Conservation (phyloP, 345 rosid species). For the Rhizophora apiculata region DNA sequence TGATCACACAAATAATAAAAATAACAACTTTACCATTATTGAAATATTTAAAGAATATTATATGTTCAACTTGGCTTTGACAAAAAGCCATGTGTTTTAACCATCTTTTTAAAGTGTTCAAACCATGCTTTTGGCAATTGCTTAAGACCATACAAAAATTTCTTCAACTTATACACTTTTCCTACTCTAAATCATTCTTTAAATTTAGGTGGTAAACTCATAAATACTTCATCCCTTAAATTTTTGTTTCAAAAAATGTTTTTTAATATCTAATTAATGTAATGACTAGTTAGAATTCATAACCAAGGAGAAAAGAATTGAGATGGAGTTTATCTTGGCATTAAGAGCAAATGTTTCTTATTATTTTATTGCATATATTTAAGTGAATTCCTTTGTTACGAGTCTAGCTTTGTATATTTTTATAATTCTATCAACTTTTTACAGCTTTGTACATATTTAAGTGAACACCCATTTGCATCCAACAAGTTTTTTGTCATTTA, state of each 20-base stretch:
- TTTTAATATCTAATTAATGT: not conserved
- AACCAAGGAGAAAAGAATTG: no score
- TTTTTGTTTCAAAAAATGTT: not conserved
- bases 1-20: not conserved
- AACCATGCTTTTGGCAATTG: not conserved
- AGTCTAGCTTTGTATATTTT: not conserved
- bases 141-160: constrained; percentile 5
- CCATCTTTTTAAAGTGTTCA: not conserved
- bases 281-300: not conserved
- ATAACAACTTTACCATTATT: not conserved
- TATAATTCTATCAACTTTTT: not conserved
- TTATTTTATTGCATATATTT: constrained; percentile 6
- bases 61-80: not conserved
- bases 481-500: not conserved
- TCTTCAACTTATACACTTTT: constrained; percentile 4
- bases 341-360: not conserved
- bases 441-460: no score
- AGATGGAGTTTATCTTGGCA: constrained; percentile 1
- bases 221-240: not conserved
- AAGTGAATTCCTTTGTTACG: not conserved
- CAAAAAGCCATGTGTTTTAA: not conserved
- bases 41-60: no score
- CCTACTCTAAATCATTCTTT: no score
- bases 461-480: constrained; percentile 10
- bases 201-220: no score